phyloP scores from a whole-genome alignment of 495 filamentous ascomycete genomes.

The Halenospora varia region DNA sequence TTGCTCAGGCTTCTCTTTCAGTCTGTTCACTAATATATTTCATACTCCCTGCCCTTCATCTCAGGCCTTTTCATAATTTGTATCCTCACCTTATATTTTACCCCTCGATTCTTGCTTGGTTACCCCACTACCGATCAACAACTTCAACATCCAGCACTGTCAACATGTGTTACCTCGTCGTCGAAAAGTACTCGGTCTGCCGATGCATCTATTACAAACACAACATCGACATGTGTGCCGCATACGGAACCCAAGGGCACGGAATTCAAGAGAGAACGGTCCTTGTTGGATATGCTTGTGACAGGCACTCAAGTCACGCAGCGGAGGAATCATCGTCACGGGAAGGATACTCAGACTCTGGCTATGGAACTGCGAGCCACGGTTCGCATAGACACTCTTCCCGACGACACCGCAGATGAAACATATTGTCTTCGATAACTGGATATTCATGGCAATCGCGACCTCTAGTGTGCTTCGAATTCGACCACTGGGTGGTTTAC shows the following conservation, averaged over 20 bases:
- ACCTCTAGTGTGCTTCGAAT: conserved; percentile 39
- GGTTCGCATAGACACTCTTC: conserved; percentile 40
- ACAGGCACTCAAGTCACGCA: conserved; percentile 47
- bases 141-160: conserved; percentile 4
- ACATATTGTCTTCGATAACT: conserved; percentile 48
- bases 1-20: conserved; percentile 25
- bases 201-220: conserved; percentile 79
- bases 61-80: conserved; percentile 7
- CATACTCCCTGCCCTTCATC: conserved; percentile 7
- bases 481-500: conserved; percentile 42
- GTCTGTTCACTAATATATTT: conserved; percentile 27
- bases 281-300: conserved; percentile 76
- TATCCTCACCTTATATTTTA: neutral
- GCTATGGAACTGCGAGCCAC: conserved; percentile 41
- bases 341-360: conserved; percentile 45
- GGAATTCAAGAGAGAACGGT: conserved; percentile 67
- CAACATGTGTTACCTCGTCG: conserved; percentile 67
- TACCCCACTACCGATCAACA: conserved; percentile 9
- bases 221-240: conserved; percentile 67
- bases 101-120: conserved; percentile 5
- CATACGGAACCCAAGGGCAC: conserved; percentile 70
- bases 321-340: conserved; percentile 18
- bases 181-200: conserved; percentile 77
- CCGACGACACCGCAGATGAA: conserved; percentile 42
- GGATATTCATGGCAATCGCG: conserved; percentile 43